phyloP scores from a whole-genome alignment of 2,329 filamentous ascomycete species.

The Hypoxylon sp. region DNA sequence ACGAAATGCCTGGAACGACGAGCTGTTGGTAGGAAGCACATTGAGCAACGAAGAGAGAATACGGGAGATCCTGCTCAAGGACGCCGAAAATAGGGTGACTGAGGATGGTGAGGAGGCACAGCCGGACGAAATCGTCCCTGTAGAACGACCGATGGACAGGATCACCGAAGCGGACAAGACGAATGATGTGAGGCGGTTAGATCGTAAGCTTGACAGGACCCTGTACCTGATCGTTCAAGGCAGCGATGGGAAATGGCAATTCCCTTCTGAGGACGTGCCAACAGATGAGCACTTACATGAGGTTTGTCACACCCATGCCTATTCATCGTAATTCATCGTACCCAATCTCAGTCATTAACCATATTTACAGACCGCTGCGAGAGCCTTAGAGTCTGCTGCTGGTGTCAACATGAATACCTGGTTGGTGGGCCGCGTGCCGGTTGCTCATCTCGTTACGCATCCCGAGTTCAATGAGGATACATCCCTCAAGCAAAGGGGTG shows the following conservation, averaged over 20 bases:
- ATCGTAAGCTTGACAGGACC: slow-evolving; percentile 82
- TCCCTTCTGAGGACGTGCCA: slow-evolving; percentile 79
- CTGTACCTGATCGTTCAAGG: slow-evolving; percentile 89
- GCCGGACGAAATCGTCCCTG: slow-evolving; percentile 71
- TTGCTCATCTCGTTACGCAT: slow-evolving; percentile 80
- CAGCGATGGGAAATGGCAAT: slow-evolving; percentile 80
- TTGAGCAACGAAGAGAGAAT: slow-evolving; percentile 74
- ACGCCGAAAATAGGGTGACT: slow-evolving; percentile 75
- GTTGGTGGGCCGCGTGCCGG: slow-evolving; percentile 90
- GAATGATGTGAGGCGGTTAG: slow-evolving; percentile 81
- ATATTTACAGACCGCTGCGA: slow-evolving; percentile 77
- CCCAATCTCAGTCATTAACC: slow-evolving; percentile 38
- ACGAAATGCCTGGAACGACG: slow-evolving; percentile 88
- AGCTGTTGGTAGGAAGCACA: slow-evolving; percentile 80
- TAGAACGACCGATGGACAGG: slow-evolving; percentile 78
- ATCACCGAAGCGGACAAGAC: slow-evolving; percentile 82
- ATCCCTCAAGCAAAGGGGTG: slow-evolving; percentile 65
- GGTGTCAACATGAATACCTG: slow-evolving; percentile 99
- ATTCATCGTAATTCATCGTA: background rate
- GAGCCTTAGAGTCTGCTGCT: slow-evolving; percentile 80
- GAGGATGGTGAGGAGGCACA: slow-evolving; percentile 72
- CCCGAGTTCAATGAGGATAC: slow-evolving; percentile 61
- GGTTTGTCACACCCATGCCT: slow-evolving; percentile 66
- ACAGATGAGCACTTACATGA: slow-evolving; percentile 83
- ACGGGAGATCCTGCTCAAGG: slow-evolving; percentile 77